Conservation (phyloP, 164 flowering plant genomes). For the Tetrastigma voinierianum region DNA sequence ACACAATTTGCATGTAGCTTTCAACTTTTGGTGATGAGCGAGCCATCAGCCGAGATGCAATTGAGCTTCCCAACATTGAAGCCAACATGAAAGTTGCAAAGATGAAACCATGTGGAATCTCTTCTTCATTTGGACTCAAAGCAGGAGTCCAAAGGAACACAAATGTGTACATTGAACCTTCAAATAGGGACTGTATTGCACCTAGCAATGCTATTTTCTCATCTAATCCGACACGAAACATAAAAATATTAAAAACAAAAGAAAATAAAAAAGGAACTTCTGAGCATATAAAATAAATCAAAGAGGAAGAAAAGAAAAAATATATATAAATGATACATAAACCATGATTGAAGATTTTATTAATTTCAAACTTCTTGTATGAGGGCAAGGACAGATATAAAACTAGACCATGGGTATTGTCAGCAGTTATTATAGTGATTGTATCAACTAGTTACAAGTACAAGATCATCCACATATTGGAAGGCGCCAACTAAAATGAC, state of each 20-base stretch:
- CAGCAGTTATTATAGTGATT: too few relatives aligned
- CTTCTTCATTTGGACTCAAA: conserved; percentile 92
- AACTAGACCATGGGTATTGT: too few relatives aligned
- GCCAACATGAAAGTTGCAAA: conserved; percentile 98
- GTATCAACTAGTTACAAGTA: too few relatives aligned
- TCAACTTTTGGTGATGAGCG: conserved; percentile 70
- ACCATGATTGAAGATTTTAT: too few relatives aligned
- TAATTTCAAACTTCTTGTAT: too few relatives aligned
- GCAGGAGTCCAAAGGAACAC: conserved; percentile 99
- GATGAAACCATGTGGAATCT: conserved; percentile 95
- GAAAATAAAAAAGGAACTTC: too few relatives aligned
- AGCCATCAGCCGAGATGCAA: conserved; percentile 87
- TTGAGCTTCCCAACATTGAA: conserved; percentile 96
- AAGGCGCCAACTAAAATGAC: too few relatives aligned
- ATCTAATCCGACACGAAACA: conserved; percentile 46
- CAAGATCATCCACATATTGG: too few relatives aligned
- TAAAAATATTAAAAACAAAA: not conserved
- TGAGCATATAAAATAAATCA: not conserved
- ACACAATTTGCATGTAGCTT: conserved; percentile 96
- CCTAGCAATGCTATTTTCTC: conserved; percentile 94
- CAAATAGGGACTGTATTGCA: conserved; percentile 94
- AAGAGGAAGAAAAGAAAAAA: too few relatives aligned
- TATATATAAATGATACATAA: too few relatives aligned
- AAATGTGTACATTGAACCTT: conserved; percentile 98
- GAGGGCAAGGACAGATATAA: too few relatives aligned